These are phyloP conservation scores for Rhodomyrtus psidioides DNA, from an alignment of 441 rosid species.

Conservation along the genomic window DNA sequence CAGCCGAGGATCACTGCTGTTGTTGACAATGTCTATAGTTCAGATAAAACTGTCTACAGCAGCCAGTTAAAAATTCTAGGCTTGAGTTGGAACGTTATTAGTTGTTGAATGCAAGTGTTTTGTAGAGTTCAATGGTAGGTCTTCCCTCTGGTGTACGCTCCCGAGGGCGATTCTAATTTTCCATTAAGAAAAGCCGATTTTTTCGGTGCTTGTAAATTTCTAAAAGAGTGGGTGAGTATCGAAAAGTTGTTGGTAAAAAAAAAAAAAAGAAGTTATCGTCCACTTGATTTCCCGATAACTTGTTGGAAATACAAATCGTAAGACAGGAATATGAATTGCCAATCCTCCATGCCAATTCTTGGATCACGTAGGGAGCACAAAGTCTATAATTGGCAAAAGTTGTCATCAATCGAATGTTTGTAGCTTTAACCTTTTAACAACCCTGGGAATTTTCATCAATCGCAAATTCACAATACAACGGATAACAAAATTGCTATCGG, in stretches of 20 bases:
- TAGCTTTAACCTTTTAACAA: neutral
- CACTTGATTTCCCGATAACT: neutral
- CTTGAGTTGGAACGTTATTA: neutral
- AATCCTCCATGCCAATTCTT: neutral
- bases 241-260: neutral
- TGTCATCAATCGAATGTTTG: neutral
- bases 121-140: neutral
- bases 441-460: neutral
- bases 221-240: neutral
- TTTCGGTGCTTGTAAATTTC: neutral
- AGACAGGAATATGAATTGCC: neutral
- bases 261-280: neutral
- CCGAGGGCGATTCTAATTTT: neutral
- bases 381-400: neutral
- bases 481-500: neutral
- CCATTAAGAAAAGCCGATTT: neutral
- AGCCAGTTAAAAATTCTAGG: neutral
- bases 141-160: neutral
- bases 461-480: neutral
- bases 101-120: neutral
- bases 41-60: neutral
- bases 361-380: neutral
- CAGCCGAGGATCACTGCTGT: neutral
- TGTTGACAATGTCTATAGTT: neutral
- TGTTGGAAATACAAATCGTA: neutral